A percentile compares a stretch with the other conserved stretches of the same genome.
These are phyloP conservation scores for Exserohilum turcica DNA, from an alignment of 2,329 filamentous ascomycete genomes.

Conservation along the genomic window DNA sequence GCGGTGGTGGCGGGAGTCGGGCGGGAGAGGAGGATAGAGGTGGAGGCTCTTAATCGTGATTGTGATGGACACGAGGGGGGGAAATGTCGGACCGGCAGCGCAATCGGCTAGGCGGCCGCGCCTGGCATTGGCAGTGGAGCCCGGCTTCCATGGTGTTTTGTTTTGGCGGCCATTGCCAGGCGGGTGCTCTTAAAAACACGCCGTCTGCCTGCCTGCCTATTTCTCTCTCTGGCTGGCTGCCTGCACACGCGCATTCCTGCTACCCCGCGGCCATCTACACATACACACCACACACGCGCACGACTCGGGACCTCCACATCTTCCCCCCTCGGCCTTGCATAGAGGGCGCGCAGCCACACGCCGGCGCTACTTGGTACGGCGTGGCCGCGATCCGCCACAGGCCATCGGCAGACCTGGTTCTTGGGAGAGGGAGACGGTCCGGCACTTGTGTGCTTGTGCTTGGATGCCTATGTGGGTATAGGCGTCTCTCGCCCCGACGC, in stretches of 20 bases:
- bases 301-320: too few species aligned
- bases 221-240: too few species aligned
- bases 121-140: conserved; percentile 6
- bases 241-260: background rate
- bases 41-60: conserved; percentile 6
- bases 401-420: conserved; percentile 18
- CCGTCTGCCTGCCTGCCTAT: background rate
- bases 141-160: background rate
- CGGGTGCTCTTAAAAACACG: background rate
- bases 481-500: background rate
- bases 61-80: conserved; percentile 5
- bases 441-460: background rate
- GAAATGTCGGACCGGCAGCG: conserved; percentile 4
- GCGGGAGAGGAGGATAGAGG: conserved; percentile 9
- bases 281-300: too few species aligned
- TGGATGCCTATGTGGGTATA: background rate
- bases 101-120: conserved; percentile 11
- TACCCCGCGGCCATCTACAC: background rate
- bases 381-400: conserved; percentile 20
- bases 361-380: conserved; percentile 23
- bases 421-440: conserved; percentile 9
- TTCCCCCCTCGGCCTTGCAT: conserved; percentile 5
- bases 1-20: conserved; percentile 1
- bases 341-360: conserved; percentile 8
- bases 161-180: background rate